Conservation (phyloP, 345 rosid genomes). For the Arabidopsis arenosa region DNA sequence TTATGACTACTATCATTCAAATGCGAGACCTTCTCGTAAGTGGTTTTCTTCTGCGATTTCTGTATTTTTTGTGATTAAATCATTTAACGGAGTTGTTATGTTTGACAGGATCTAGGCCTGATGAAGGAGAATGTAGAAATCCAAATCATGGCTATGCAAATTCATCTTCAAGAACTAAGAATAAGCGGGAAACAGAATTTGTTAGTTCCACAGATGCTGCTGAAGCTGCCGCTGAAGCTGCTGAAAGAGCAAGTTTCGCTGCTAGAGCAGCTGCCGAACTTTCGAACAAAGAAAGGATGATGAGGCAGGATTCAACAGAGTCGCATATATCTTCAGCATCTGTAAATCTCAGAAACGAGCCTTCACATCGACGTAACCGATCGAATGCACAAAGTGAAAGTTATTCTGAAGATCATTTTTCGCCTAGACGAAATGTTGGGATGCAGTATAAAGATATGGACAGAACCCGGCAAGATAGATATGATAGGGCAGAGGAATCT, state of each 20-base stretch:
- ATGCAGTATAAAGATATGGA: slow-evolving; percentile 33
- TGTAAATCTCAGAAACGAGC: slow-evolving; percentile 34
- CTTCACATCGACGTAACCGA: slow-evolving; percentile 30
- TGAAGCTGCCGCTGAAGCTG: slow-evolving; percentile 95
- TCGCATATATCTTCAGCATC: slow-evolving; percentile 35
- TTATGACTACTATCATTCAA: slow-evolving; percentile 34
- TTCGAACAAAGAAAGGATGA: slow-evolving; percentile 63
- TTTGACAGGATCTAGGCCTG: slow-evolving; percentile 34
- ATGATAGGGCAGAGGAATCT: slow-evolving; percentile 28
- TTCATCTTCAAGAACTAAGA: slow-evolving; percentile 31
- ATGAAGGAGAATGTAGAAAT: slow-evolving; percentile 39
- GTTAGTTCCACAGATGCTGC: slow-evolving; percentile 91
- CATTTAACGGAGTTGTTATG: slow-evolving; percentile 22
- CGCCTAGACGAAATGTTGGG: slow-evolving; percentile 35
- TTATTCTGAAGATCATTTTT: slow-evolving; percentile 24
- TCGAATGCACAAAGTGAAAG: slow-evolving; percentile 33
- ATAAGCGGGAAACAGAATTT: slow-evolving; percentile 76
- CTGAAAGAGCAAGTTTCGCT: slow-evolving; percentile 95
- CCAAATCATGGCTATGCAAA: slow-evolving; percentile 24
- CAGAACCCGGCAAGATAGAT: slow-evolving; percentile 33
- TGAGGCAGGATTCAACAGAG: slow-evolving; percentile 36
- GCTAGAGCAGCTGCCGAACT: slow-evolving; percentile 97
- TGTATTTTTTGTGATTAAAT: slow-evolving; percentile 18
- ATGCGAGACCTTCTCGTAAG: slow-evolving; percentile 44
- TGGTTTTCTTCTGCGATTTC: not conserved